Base-by-base conservation (phyloP, 257 asterid genomes). In the Solanum okadae region DNA sequence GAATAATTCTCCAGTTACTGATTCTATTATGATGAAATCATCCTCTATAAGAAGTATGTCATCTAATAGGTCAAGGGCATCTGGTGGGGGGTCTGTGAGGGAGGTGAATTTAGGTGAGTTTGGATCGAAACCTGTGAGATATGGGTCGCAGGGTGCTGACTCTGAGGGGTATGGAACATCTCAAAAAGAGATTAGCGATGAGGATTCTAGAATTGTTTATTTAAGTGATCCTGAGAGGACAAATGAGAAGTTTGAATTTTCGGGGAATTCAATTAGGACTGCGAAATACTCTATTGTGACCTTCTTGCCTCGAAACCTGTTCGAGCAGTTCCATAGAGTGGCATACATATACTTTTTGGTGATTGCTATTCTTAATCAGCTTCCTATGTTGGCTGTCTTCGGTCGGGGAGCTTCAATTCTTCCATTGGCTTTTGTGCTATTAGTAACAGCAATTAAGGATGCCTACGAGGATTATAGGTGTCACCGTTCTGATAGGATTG, bases 341-440 rank as follows among this genome's bases (percentile, higher is more conserved):
- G 99, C 99, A 72, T 97, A 97, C 86, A 79, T 97, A 4, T 97
- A 97, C 90, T 97, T 97, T 92, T 96, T 97, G 35, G 98, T 91
- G 65, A 97, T 97, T 90, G 99, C 98, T 63, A 88, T 96, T 87
- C 98, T 97, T 91, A 97, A 97, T 88, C 99, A 97, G 94, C 93
- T 97, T 61, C 99, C 99, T 29, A 98, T 95, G 93, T 91, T 97
- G 88, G 99, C 99, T 88, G 99, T 97, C 34, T 97, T 97, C n/a
- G 99, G 99, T 42, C 93, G 99, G 40, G 94, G 83, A 65, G 98
- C 96, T 94, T 97, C 99, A 2, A 84, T 96, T 87, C 12, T 96
- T 89, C 99, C 99, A 1, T 90, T 97, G 88, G 98, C 98, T 38
- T 85, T 95, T 89, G 99, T 97, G 71, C 92, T 97, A 78, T 89